These are phyloP conservation scores for Trichosporon coremiiforme DNA, from an alignment of 1,284 basidiomycete genomes.

Conservation along the genomic window DNA sequence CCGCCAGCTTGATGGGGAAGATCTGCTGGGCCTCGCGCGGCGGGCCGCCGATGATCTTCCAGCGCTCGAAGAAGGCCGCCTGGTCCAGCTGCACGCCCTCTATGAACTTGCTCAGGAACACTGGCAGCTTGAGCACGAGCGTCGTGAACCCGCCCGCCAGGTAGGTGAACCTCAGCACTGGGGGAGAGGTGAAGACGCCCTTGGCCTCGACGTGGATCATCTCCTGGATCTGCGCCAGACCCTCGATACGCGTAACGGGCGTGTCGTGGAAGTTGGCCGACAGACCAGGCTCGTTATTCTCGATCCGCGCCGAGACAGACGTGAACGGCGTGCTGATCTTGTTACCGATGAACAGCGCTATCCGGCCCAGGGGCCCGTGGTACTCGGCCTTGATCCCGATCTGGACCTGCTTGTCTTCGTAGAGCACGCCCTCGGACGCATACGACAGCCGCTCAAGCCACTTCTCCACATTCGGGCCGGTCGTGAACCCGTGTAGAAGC, in stretches of 20 bases:
- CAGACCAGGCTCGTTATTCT: conserved; percentile 71
- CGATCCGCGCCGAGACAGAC: conserved; percentile 82
- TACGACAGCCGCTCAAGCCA: conserved; percentile 87
- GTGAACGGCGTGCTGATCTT: conserved; percentile 84
- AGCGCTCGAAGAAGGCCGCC: conserved; percentile 93
- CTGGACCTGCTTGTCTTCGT: conserved; percentile 93
- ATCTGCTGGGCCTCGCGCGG: conserved; percentile 88
- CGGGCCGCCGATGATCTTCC: conserved; percentile 88
- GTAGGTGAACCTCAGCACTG: conserved; percentile 86
- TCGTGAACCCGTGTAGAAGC: conserved; percentile 61
- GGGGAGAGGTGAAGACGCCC: conserved; percentile 73
- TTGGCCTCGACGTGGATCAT: conserved; percentile 93
- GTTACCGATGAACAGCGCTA: conserved; percentile 95
- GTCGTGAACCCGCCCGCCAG: conserved; percentile 88
- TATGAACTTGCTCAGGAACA: conserved; percentile 87
- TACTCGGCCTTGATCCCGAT: conserved; percentile 96
- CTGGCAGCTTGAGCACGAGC: conserved; percentile 78
- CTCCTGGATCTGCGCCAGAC: conserved; percentile 88
- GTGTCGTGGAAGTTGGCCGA: conserved; percentile 86
- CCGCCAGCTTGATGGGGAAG: conserved; percentile 74
- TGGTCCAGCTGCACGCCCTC: conserved; percentile 83
- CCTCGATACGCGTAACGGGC: conserved; percentile 69
- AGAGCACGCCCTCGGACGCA: conserved; percentile 83
- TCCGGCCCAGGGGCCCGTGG: conserved; percentile 85
- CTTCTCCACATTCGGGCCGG: conserved; percentile 73